Base-by-base conservation (phyloP, 2,329 filamentous ascomycete genomes). In the Incumbomyces delicatus region DNA sequence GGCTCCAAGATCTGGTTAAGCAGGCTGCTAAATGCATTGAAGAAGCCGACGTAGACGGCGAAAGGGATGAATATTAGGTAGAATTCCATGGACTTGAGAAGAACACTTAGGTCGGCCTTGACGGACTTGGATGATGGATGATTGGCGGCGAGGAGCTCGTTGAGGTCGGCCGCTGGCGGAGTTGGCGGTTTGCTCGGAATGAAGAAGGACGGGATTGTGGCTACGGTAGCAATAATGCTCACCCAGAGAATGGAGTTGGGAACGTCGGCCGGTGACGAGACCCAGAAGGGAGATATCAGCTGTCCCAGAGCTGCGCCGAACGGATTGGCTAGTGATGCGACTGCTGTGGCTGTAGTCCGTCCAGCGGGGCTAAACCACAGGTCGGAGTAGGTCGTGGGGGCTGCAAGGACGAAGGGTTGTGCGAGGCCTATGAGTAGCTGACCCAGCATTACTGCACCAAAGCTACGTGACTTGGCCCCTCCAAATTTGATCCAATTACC, bases 401-500 rank as follows among this genome's bases (percentile, higher is more conserved):
- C 87, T 6, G 84, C 81, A 8, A 96, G 77, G 11, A 94, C 87
- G 63, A 96, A 96, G 0, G 92, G 89, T 62, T 98, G 92, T 1
- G 87, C 81, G 33, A 95, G 74, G 1, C 90, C 92, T 44, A 85
- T 87, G 50, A 98, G 64, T 61, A 96, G 83, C 68, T 96, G 90
- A 3, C 90, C 90, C 56, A 94, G 81, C 83, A 96, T 87, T 51
- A 87, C 82, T 37, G 85, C 74, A 35, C 81, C 81, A 60, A 85
- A 94, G 18, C 77, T 67, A 57, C 64, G 66, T 36, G 68, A 71
- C 50, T 58, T 71, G 50, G 70, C 81, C 46, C 87, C 87, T 2
- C 77, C 86, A 69, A 86, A 94, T 44, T 89, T 83, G 55, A 96
- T 76, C 89, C 92, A 95, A 67, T 94, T 95, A 1, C 92, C 92